phyloP scores from a whole-genome alignment of 2,329 filamentous ascomycete genomes.

The Scedosporium boydii region DNA sequence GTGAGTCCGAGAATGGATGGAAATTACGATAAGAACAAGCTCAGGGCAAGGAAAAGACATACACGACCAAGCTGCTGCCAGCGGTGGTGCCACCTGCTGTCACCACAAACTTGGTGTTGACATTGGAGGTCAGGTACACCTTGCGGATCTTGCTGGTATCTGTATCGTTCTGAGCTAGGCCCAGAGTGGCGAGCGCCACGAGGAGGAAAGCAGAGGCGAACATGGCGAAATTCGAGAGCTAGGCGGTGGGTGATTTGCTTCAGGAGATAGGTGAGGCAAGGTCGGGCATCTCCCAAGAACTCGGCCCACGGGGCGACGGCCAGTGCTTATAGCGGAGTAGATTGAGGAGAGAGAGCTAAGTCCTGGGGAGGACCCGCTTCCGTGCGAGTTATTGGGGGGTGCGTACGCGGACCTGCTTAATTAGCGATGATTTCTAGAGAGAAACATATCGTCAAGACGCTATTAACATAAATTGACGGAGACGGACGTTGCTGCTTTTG shows the following conservation, averaged over 20 bases:
- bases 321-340: not conserved
- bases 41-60: slow-evolving; percentile 9
- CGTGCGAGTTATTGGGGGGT: not conserved
- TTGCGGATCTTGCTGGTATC: slow-evolving; percentile 26
- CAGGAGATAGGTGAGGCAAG: not conserved
- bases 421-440: not conserved
- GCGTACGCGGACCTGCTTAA: not conserved
- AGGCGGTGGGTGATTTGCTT: not conserved
- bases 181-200: slow-evolving; percentile 22
- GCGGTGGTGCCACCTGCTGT: slow-evolving; percentile 20
- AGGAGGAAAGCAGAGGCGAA: slow-evolving; percentile 13
- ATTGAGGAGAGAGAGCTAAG: not conserved
- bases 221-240: not conserved
- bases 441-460: not conserved
- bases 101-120: slow-evolving; percentile 30
- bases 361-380: no score
- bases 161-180: slow-evolving; percentile 23
- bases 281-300: not conserved
- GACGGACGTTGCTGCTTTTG: not conserved
- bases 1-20: not conserved
- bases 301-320: not conserved
- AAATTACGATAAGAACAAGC: not conserved
- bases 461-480: not conserved
- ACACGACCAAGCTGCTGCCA: slow-evolving; percentile 27
- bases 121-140: slow-evolving; percentile 28